phyloP scores from a whole-genome alignment of 345 rosid genomes.

The Heritiera fomes region DNA sequence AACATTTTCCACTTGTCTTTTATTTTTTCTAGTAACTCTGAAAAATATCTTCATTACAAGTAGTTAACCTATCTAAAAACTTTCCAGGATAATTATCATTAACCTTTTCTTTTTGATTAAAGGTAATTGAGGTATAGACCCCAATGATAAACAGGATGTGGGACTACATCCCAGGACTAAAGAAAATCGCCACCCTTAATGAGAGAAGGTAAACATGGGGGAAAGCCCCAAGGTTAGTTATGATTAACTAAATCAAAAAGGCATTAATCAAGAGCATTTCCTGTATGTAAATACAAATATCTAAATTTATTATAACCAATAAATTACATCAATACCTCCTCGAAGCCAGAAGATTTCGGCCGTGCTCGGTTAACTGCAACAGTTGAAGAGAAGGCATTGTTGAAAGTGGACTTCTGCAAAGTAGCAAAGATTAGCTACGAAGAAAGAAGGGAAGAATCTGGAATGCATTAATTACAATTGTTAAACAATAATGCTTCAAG shows the following conservation, averaged over 20 bases:
- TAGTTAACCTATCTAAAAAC: not conserved
- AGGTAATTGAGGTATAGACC: slow-evolving; percentile 1
- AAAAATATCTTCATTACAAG: not conserved
- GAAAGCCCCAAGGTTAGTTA: not conserved
- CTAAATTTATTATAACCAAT: slow-evolving; percentile 17
- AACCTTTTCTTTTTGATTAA: not conserved
- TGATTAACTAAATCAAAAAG: not conserved
- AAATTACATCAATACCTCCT: slow-evolving; percentile 60
- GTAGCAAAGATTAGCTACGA: slow-evolving; percentile 25
- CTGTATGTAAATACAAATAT: not conserved
- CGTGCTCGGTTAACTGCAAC: slow-evolving; percentile 83
- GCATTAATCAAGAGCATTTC: too few species aligned
- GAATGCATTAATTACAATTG: slow-evolving; percentile 9
- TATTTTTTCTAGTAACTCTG: not conserved
- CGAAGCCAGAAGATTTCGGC: slow-evolving; percentile 72
- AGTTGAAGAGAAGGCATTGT: slow-evolving; percentile 91
- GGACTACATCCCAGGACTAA: not conserved
- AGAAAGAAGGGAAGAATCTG: slow-evolving; percentile 33
- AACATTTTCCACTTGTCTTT: not conserved
- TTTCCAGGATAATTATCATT: not conserved
- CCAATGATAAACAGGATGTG: not conserved
- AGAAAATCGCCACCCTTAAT: not conserved
- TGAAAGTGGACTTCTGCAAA: slow-evolving; percentile 19
- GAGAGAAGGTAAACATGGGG: not conserved
- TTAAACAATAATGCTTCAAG: slow-evolving; percentile 14